Conservation (phyloP, 371 early-diverging fungal genomes). For the Mucor piriformis region DNA sequence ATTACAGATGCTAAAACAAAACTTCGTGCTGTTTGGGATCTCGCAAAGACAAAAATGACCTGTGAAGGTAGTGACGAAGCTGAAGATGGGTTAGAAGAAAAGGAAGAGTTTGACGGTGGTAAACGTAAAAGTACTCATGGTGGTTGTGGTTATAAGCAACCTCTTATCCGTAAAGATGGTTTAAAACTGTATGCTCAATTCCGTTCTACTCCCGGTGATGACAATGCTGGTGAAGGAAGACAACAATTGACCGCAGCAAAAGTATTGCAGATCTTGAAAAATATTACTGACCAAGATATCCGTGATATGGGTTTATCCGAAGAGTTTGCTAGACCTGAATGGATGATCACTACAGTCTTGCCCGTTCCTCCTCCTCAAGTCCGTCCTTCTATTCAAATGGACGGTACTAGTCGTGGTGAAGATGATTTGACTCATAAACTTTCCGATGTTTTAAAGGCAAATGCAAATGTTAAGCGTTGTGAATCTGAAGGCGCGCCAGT, state of each 20-base stretch:
- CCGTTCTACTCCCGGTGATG: conserved; percentile 62
- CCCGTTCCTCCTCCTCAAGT: conserved; percentile 99
- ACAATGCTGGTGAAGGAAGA: conserved; percentile 66
- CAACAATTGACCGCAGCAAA: conserved; percentile 81
- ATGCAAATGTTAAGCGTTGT: conserved; percentile 85
- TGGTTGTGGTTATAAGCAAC: conserved; percentile 97
- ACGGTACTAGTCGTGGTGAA: conserved; percentile 92
- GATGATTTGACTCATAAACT: conserved; percentile 99
- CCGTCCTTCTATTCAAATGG: conserved; percentile 98
- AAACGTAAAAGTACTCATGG: conserved; percentile 70
- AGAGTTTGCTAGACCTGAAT: conserved; percentile 97
- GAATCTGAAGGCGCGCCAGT: conserved; percentile 97
- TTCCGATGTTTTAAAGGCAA: conserved; percentile 97
- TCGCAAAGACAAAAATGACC: conserved; percentile 84
- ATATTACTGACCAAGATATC: conserved; percentile 92
- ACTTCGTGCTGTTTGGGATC: conserved; percentile 91
- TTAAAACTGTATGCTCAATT: conserved; percentile 81
- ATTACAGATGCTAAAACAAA: conserved; percentile 78
- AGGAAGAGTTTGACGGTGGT: conserved; percentile 42
- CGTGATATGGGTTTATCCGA: conserved; percentile 91
- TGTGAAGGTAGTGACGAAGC: conserved; percentile 87
- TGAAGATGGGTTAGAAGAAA: conserved; percentile 56
- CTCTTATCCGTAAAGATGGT: conserved; percentile 90
- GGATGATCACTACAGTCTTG: conserved; percentile 96
- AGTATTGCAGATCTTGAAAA: conserved; percentile 88